These are phyloP conservation scores for Ophioceras dolichostomum DNA, from an alignment of 2,329 filamentous ascomycete genomes.

Conservation along the genomic window DNA sequence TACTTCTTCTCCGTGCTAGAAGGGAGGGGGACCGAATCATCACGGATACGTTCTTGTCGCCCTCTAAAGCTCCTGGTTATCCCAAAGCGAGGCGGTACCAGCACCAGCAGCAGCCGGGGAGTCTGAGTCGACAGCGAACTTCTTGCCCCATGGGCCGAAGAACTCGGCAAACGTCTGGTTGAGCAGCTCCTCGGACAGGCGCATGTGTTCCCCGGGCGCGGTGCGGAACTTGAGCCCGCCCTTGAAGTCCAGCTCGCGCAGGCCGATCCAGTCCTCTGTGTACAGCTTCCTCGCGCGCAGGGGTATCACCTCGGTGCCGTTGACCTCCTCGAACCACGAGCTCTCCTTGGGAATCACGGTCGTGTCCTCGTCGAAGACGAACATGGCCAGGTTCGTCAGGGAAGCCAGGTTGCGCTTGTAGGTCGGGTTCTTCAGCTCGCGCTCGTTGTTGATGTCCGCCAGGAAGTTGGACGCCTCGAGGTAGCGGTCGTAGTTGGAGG, in stretches of 20 bases:
- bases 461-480: constrained; percentile 76
- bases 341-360: constrained; percentile 85
- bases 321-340: constrained; percentile 82
- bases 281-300: constrained; percentile 64
- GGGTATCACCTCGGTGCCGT: constrained; percentile 53
- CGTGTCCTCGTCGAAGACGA: constrained; percentile 75
- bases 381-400: constrained; percentile 76
- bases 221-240: constrained; percentile 66
- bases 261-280: constrained; percentile 84
- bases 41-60: too few relatives aligned
- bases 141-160: constrained; percentile 41
- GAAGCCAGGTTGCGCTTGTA: constrained; percentile 61
- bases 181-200: constrained; percentile 54
- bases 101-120: too few relatives aligned
- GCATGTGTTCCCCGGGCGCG: constrained; percentile 73
- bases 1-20: too few relatives aligned
- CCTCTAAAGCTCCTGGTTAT: too few relatives aligned
- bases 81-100: too few relatives aligned
- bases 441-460: constrained; percentile 94
- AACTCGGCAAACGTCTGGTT: constrained; percentile 53
- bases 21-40: too few relatives aligned
- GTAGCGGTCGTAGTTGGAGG: constrained; percentile 53
- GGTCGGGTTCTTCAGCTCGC: constrained; percentile 54
- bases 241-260: constrained; percentile 67
- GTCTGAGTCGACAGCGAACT: too few relatives aligned